Base-by-base conservation (phyloP, 495 filamentous ascomycete species). In the Trichocladium uniseriatum region DNA sequence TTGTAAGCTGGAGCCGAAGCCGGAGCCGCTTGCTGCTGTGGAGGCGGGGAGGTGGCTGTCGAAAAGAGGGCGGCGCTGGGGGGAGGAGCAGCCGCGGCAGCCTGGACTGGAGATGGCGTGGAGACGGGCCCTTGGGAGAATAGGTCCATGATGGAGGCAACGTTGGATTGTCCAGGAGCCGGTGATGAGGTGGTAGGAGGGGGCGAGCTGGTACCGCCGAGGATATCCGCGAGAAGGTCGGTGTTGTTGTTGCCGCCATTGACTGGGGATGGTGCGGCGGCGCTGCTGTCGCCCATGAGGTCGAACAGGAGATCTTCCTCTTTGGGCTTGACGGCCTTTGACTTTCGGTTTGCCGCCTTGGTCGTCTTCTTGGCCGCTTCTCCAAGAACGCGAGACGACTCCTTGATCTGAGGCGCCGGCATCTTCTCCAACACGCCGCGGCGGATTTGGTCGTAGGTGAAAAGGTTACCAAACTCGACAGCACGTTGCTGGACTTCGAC, bases 401-500 rank as follows among this genome's bases (percentile, higher is more conserved):
- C 92, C 45, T 89, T 87, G 57, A 97, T 96, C 63, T 97, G 90
- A 7, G 92, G 92, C 3, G 91, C 79, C 11, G 92, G 92, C 92
- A 98, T 98, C 61, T 89, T 87, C 69, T 98, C 92, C 2, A 98
- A 72, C 10, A 98, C 92, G 41, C 92, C 92, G 37, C 79, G 77
- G 22, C 91, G 82, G 47, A 98, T 85, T 41, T 89, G 77, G 50
- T 98, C 89, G 53, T 86, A 89, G 1, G 79, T 79, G 56, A 98
- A 96, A 13, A 98, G 75, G 59, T 98, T 97, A 39, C 81, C 82
- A 54, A 95, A 98, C 64, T 98, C 92, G 14, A 94, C 90, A 10
- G 89, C 83, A 59, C 92, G 79, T 66, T 98, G 94, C 62, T 98
- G 92, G 8, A 97, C 84, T 63, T 98, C 92, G 37, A 97, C 80